Evolutionary conservation across 1,284 basidiomycete species (phyloP).

Genomic region (Phlebopus sp.): DNA sequence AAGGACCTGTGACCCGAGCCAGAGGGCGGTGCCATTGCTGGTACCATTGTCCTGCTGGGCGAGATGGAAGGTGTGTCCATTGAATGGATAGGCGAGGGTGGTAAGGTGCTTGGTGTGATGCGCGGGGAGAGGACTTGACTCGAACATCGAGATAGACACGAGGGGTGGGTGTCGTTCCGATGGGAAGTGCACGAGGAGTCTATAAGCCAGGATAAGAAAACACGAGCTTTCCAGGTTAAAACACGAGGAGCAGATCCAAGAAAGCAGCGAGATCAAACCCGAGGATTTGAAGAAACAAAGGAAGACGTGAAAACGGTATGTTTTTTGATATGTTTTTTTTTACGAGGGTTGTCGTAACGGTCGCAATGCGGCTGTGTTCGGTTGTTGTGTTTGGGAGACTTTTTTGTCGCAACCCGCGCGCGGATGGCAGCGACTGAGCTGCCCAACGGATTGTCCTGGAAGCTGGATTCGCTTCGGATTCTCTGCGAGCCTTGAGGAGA

Average conservation of each 20-base stretch:
- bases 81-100: slow-evolving; percentile 49
- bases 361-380: background rate
- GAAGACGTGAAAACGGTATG: slow-evolving; percentile 16
- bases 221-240: background rate
- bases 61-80: slow-evolving; percentile 42
- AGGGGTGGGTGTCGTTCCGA: too few relatives aligned
- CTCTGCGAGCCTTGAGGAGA: too few relatives aligned
- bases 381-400: background rate
- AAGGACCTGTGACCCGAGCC: slow-evolving; percentile 80
- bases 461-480: background rate
- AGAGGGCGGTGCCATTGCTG: slow-evolving; percentile 84
- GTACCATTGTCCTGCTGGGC: slow-evolving; percentile 56
- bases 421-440: background rate
- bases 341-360: background rate
- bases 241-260: slow-evolving; percentile 8
- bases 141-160: background rate
- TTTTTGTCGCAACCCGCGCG: background rate
- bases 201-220: slow-evolving; percentile 2
- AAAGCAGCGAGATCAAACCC: background rate
- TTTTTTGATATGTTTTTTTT: slow-evolving; percentile 1
- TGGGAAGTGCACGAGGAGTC: slow-evolving; percentile 6
- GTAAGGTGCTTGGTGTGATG: slow-evolving; percentile 68
- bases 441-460: background rate
- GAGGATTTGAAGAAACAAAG: too few relatives aligned
- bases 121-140: slow-evolving; percentile 51